phyloP scores from a whole-genome alignment of 1,284 basidiomycete genomes.

The Rugosomyces carneus region DNA sequence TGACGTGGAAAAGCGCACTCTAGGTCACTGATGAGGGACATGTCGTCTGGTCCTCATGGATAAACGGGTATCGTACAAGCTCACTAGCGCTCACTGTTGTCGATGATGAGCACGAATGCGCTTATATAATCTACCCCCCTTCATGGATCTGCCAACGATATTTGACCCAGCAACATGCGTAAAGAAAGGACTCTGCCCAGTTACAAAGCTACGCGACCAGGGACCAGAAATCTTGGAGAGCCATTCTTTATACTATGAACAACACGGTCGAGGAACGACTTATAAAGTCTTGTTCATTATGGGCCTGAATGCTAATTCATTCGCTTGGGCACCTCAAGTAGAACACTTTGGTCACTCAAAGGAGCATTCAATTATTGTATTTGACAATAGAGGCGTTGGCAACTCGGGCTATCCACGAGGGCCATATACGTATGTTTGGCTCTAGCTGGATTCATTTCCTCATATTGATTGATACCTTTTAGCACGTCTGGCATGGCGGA shows the following conservation, averaged over 20 bases:
- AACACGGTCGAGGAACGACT: conserved; percentile 56
- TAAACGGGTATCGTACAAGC: not conserved
- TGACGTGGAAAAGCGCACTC: conserved; percentile 1
- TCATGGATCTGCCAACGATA: conserved; percentile 31
- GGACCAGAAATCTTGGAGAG: conserved; percentile 43
- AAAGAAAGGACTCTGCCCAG: conserved; percentile 67
- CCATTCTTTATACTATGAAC: conserved; percentile 73
- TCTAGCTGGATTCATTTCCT: not conserved
- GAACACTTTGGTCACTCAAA: conserved; percentile 46
- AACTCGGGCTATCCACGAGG: conserved; percentile 67
- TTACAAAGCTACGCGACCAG: conserved; percentile 50
- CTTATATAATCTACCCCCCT: not conserved
- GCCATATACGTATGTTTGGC: conserved; percentile 48
- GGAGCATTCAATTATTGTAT: conserved; percentile 63
- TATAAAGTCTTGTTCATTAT: conserved; percentile 68
- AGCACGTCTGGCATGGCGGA: conserved; percentile 78
- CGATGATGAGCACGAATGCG: too few species aligned
- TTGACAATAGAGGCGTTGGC: conserved; percentile 87
- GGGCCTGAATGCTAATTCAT: conserved; percentile 65
- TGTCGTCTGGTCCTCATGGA: not conserved
- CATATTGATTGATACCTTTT: not conserved
- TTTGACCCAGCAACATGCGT: conserved; percentile 55
- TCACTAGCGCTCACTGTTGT: too few species aligned
- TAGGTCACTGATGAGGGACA: conserved; percentile 17
- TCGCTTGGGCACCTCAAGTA: conserved; percentile 60